Base-by-base conservation (phyloP, 139 green algal species). In the Trebouxia sp. region DNA sequence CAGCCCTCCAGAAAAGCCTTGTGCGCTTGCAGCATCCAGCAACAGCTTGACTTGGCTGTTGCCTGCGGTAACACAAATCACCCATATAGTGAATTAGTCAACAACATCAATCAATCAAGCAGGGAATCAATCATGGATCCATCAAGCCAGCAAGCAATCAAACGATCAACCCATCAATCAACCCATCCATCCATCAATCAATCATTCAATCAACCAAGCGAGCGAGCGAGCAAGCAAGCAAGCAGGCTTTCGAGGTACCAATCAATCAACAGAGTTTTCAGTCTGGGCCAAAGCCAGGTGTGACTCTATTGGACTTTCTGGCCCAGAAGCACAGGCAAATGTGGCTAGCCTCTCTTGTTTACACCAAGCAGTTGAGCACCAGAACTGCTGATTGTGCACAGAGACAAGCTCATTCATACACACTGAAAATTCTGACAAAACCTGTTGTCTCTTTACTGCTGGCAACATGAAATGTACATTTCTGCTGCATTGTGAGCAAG, bases 41-140 rank as follows among this genome's bases (percentile, higher is more conserved):
- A 89, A 45, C 56, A 82, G 17, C 45, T 80, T 30, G 3, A 41
- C 75, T 6, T 89, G 51, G 5, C 5, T 47, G 26, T 88, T 84
- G n/a, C 51, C 84, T 86, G 80, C 65, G 47, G 20, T 9, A 30
- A 51, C 14, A 28, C 50, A 17, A 58, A 22, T 22, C 22, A 5
- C 50, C 22, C 3, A 58, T 17, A 3, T 17, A 58, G 14, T 15
- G 12, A 15, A 56, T 26, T 12, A 15, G 48, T 15, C 12, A 12
- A 56, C 48, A 56, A 15, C 15, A 26, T 56, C 14, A 56, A 56
- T 12, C 48, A 26, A 15, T 56, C 48, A 26, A 26, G 48, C 48
- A 56, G n/a, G n/a, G n/a, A n/a, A n/a, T 56, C 12, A 12, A 56
- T 56, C 14, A 26, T 56, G 48, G 15, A 56, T 15, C 12, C 12